These are phyloP conservation scores for Thielaviopsis musarum DNA, from an alignment of 2,329 filamentous ascomycete genomes.

Conservation along the genomic window DNA sequence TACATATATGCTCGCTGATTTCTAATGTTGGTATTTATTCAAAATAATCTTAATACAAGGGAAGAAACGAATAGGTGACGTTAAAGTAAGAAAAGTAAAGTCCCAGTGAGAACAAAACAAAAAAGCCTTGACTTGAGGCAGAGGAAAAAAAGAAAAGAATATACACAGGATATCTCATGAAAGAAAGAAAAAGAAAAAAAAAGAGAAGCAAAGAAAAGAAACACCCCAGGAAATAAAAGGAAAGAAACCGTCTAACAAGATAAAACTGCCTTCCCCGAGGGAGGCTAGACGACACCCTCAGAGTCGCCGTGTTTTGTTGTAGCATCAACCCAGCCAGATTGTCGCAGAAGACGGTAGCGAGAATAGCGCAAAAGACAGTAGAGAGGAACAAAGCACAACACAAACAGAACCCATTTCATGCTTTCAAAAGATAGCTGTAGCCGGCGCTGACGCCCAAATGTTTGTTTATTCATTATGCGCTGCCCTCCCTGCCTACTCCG, in stretches of 20 bases:
- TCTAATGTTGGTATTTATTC: neutral
- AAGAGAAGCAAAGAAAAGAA: neutral
- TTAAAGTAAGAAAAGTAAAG: neutral
- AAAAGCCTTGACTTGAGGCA: neutral
- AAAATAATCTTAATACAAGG: neutral
- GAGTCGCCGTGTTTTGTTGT: too few species aligned
- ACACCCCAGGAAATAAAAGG: neutral
- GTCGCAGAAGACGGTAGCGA: too few species aligned
- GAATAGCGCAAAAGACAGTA: neutral
- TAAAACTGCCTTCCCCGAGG: too few species aligned
- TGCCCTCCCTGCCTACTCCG: conserved; percentile 16
- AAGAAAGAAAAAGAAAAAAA: neutral
- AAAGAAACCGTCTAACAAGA: too few species aligned
- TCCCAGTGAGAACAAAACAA: neutral
- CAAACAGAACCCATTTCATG: neutral
- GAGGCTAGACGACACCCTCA: too few species aligned
- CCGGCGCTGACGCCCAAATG: neutral
- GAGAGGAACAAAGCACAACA: neutral
- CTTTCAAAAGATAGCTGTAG: neutral
- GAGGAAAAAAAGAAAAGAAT: neutral
- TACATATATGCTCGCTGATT: too few species aligned
- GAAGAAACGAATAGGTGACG: neutral
- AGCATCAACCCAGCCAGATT: conserved; percentile 4
- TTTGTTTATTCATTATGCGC: conserved; percentile 16
- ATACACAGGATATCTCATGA: conserved; percentile 1